phyloP scores from a whole-genome alignment of 1,284 basidiomycete species.

The Lentinula novae-zelandiae region DNA sequence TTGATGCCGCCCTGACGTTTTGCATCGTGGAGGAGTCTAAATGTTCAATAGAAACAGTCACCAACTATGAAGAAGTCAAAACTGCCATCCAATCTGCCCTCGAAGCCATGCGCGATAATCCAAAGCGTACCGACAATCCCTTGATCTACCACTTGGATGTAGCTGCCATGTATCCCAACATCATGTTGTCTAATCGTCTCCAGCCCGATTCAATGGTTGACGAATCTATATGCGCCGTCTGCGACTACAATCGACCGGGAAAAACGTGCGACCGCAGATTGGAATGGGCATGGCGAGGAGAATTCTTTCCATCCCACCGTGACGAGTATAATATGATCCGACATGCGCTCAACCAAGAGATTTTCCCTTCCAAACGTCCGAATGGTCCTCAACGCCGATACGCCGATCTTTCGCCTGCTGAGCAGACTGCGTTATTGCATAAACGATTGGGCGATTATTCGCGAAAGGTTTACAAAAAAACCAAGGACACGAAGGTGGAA shows the following conservation, averaged over 20 bases:
- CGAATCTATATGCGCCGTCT: constrained; percentile 95
- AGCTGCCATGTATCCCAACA: constrained; percentile 99
- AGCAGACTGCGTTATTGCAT: constrained; percentile 91
- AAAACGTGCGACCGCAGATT: constrained; percentile 94
- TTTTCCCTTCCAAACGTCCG: constrained; percentile 81
- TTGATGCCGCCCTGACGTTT: constrained; percentile 90
- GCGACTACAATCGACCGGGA: constrained; percentile 96
- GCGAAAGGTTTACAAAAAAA: constrained; percentile 98
- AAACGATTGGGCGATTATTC: constrained; percentile 99
- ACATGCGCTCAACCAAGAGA: constrained; percentile 93
- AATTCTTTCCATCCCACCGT: constrained; percentile 96
- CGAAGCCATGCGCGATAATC: constrained; percentile 90
- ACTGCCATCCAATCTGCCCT: constrained; percentile 74
- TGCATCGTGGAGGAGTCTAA: constrained; percentile 89
- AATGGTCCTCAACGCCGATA: constrained; percentile 79
- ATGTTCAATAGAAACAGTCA: constrained; percentile 78
- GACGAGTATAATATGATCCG: constrained; percentile 99
- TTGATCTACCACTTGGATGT: constrained; percentile 99
- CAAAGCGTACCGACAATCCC: constrained; percentile 85
- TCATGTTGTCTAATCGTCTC: constrained; percentile 99
- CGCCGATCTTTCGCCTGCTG: constrained; percentile 79
- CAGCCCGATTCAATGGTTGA: constrained; percentile 98
- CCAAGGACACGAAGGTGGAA: constrained; percentile 97
- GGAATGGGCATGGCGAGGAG: constrained; percentile 99
- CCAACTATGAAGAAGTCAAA: constrained; percentile 95